Base-by-base conservation (phyloP, 495 filamentous ascomycete genomes). In the Penicillium subrubescens region DNA sequence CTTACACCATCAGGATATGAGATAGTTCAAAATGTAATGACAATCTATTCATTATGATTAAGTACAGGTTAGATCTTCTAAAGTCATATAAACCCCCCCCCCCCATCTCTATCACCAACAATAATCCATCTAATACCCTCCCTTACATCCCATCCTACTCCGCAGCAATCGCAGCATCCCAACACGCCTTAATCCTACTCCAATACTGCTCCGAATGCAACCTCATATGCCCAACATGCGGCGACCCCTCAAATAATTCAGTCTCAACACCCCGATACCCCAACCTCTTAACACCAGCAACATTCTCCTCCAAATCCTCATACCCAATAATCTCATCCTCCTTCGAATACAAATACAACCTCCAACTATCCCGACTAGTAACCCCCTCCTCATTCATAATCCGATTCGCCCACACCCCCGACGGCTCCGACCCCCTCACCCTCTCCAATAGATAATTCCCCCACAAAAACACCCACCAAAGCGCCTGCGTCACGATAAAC, bases 151-250 rank as follows among this genome's bases (percentile, higher is more conserved):
- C 25, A 29, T 3, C 29, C 6, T 15, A 33, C 8, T 53, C 5
- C 50, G 6, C 15, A 53, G 37, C 37, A 23, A 58, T 8, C 21
- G 67, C 61, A 27, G 65, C 61, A 29, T 76, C 73, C 85, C 85
- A 87, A 27, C 73, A 73, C 21, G 55, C 66, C 33, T 65, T 46
- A 48, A 87, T 81, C 48, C 71, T 76, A 8, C 61, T 64, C 86
- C 85, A 88, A 66, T 88, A 89, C 62, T 80, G 71, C 51, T 82
- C 77, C 4, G 79, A 72, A 62, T 85, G 78, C 61, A 73, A 56
- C 29, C 83, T 69, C 82, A 87, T 83, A 66, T 87, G 84, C 0
- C 82, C 82, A 14, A 86, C 84, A 67, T 86, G 84, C 2, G 77
- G 71, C 21, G 82, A 82, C 21, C 82, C 82, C 57, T 85, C 77